phyloP scores from a whole-genome alignment of 2,329 filamentous ascomycete genomes.

The Macrophomina phaseolina region DNA sequence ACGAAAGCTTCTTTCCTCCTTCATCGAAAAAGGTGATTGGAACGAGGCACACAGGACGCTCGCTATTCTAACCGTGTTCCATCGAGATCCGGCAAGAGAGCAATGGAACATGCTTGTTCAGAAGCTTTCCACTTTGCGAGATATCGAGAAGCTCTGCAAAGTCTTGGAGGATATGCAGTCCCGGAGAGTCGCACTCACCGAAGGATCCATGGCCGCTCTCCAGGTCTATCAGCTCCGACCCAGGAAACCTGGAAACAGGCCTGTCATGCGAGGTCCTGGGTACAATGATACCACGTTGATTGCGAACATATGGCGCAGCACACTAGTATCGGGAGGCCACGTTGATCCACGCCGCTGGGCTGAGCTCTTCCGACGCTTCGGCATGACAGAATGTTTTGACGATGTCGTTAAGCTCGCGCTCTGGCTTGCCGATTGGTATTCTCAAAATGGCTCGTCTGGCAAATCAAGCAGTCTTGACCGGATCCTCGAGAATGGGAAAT shows the following conservation, averaged over 20 bases:
- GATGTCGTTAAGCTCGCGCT: slow-evolving; percentile 59
- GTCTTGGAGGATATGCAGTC: slow-evolving; percentile 58
- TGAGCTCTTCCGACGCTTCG: slow-evolving; percentile 64
- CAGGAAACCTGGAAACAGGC: slow-evolving; percentile 14
- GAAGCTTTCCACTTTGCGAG: slow-evolving; percentile 38
- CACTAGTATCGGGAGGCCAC: slow-evolving; percentile 52
- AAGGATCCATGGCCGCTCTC: slow-evolving; percentile 53
- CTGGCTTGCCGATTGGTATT: slow-evolving; percentile 55
- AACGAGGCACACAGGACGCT: slow-evolving; percentile 61
- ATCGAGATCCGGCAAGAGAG: slow-evolving; percentile 42
- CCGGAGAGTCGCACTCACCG: slow-evolving; percentile 49
- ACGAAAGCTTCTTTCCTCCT: slow-evolving; percentile 59
- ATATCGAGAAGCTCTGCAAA: slow-evolving; percentile 36
- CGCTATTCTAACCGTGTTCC: slow-evolving; percentile 56
- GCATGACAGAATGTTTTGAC: slow-evolving; percentile 60
- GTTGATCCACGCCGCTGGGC: slow-evolving; percentile 57
- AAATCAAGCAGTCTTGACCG: neutral
- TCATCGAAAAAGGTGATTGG: slow-evolving; percentile 59
- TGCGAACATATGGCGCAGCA: slow-evolving; percentile 54
- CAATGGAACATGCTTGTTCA: slow-evolving; percentile 56
- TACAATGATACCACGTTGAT: slow-evolving; percentile 51
- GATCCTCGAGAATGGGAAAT: neutral
- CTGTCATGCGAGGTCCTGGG: neutral
- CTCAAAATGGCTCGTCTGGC: neutral
- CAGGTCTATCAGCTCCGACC: slow-evolving; percentile 35